These are phyloP conservation scores for Jaenimonas drosophilae DNA, from an alignment of 208 protist species.

Conservation along the genomic window DNA sequence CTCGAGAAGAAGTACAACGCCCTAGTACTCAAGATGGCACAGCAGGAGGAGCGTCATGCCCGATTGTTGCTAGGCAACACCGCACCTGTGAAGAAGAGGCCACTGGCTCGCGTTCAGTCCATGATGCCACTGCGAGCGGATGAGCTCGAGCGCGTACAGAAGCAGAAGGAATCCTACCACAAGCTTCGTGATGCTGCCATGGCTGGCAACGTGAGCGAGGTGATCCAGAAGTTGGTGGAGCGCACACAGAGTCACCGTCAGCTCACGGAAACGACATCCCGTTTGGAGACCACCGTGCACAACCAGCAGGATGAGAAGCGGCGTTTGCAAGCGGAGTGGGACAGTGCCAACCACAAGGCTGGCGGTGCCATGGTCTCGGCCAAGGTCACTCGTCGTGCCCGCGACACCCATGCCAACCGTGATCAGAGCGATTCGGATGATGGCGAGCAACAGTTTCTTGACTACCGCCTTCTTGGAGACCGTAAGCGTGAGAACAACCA, in stretches of 20 bases:
- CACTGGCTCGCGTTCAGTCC: constrained; percentile 2
- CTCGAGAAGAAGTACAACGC: constrained; percentile 48
- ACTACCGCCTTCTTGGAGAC: constrained; percentile 47
- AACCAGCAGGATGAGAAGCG: neutral
- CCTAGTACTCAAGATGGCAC: constrained; percentile 48
- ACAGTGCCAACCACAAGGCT: neutral
- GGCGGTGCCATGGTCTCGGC: constrained; percentile 1
- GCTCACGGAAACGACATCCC: constrained; percentile 8
- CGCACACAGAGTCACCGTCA: constrained; percentile 52
- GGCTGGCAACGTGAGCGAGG: constrained; percentile 37
- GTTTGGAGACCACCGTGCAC: neutral
- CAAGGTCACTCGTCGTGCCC: neutral
- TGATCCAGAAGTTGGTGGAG: constrained; percentile 69
- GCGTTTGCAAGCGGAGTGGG: constrained; percentile 1
- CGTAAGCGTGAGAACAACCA: constrained; percentile 33
- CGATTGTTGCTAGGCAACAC: constrained; percentile 8
- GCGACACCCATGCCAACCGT: neutral
- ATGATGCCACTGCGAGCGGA: constrained; percentile 32
- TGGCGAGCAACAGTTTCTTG: constrained; percentile 5
- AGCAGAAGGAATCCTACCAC: constrained; percentile 65
- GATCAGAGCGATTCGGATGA: constrained; percentile 5
- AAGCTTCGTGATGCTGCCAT: neutral
- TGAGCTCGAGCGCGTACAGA: constrained; percentile 55
- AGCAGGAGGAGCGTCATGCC: constrained; percentile 63
- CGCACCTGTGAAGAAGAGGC: constrained; percentile 13